Percentiles rank a stretch among this genome's conserved stretches.
phyloP scores from a whole-genome alignment of 495 filamentous ascomycete genomes.

The Talaromyces ruber region DNA sequence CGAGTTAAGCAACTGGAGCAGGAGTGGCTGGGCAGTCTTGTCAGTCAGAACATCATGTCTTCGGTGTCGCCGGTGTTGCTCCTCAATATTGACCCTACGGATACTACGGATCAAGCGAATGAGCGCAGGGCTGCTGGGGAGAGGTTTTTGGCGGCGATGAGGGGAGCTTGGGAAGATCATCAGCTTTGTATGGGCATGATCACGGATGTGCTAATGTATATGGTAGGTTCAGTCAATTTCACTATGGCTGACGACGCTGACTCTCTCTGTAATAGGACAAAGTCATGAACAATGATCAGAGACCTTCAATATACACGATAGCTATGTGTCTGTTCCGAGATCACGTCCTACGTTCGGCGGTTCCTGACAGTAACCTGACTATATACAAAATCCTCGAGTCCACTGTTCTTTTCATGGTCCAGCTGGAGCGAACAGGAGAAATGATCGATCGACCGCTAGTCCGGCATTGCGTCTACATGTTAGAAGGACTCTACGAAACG shows the following conservation, averaged over 20 bases:
- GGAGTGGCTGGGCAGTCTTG: constrained; percentile 62
- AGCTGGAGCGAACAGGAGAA: constrained; percentile 85
- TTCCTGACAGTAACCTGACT: constrained; percentile 30
- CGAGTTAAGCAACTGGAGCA: constrained; percentile 71
- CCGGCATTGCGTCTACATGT: constrained; percentile 78
- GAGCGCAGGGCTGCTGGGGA: constrained; percentile 77
- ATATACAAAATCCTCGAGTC: constrained; percentile 67
- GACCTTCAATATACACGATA: constrained; percentile 70
- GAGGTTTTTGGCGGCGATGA: constrained; percentile 69
- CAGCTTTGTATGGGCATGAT: constrained; percentile 94
- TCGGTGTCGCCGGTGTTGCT: constrained; percentile 55
- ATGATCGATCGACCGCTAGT: constrained; percentile 78
- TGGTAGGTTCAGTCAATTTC: constrained; percentile 43
- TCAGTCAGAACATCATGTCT: constrained; percentile 53
- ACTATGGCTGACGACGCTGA: not conserved
- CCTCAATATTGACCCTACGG: constrained; percentile 30
- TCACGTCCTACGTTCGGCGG: constrained; percentile 55
- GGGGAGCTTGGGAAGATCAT: constrained; percentile 78
- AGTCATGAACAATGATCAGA: constrained; percentile 58
- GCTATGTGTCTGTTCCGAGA: constrained; percentile 86
- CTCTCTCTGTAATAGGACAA: constrained; percentile 50
- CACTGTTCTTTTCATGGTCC: constrained; percentile 83
- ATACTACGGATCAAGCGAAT: constrained; percentile 48
- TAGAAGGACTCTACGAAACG: constrained; percentile 82
- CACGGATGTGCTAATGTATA: constrained; percentile 96